A percentile compares a stretch with the other conserved stretches of the same genome.
These are phyloP conservation scores for Xylariaceae sp. DNA, from an alignment of 2,329 filamentous ascomycete species.

Conservation along the genomic window DNA sequence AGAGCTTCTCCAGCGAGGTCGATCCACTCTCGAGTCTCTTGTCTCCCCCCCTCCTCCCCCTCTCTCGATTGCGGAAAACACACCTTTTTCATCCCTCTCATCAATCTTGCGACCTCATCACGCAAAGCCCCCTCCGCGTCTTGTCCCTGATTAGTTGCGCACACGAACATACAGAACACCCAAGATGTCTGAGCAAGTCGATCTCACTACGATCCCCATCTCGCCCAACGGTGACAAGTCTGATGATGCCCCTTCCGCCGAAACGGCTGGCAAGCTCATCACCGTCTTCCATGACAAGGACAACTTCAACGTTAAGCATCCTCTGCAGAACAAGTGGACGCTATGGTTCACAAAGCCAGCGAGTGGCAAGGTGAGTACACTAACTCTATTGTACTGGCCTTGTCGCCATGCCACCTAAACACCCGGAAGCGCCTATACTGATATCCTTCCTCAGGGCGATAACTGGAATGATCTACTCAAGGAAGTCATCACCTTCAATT, in stretches of 20 bases:
- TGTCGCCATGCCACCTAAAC: not conserved
- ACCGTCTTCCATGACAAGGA: constrained; percentile 98
- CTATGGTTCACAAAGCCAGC: constrained; percentile 99
- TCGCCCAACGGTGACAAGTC: constrained; percentile 66
- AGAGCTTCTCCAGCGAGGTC: not conserved
- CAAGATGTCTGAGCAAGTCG: constrained; percentile 63
- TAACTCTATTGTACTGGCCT: not conserved
- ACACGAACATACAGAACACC: not conserved
- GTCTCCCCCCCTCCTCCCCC: not conserved
- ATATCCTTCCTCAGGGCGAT: constrained; percentile 69
- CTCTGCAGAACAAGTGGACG: constrained; percentile 96
- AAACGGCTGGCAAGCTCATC: constrained; percentile 66
- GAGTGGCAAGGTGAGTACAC: constrained; percentile 78
- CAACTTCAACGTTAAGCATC: constrained; percentile 99
- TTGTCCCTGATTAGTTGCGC: not conserved
- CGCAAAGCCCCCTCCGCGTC: not conserved
- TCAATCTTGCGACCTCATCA: constrained; percentile 1
- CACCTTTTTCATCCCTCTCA: not conserved
- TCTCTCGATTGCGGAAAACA: constrained; percentile 6
- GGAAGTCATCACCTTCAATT: constrained; percentile 98
- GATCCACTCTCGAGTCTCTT: too few relatives aligned
- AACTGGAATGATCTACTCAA: constrained; percentile 99
- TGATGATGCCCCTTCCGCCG: constrained; percentile 52
- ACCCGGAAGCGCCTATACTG: constrained; percentile 17
- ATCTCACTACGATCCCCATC: constrained; percentile 71